A percentile compares a stretch with the other conserved stretches of the same genome.
Conservation (phyloP, 768 basidiomycete species). For the Mycena filopes region DNA sequence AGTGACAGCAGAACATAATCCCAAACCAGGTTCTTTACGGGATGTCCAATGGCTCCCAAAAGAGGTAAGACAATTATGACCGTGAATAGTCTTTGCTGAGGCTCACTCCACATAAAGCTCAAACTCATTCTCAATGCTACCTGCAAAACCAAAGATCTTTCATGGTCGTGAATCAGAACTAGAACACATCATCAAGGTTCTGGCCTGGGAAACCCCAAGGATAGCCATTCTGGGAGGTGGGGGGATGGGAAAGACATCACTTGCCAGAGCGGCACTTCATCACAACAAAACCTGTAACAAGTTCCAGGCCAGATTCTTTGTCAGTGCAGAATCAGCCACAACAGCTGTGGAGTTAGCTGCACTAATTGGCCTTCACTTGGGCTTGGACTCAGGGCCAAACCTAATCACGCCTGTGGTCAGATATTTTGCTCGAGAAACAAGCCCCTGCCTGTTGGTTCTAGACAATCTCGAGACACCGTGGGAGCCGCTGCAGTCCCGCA, state of each 20-base stretch:
- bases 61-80: neutral
- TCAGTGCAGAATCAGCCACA: no score
- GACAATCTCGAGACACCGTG: no score
- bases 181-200: no score
- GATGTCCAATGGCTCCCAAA: neutral
- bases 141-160: no score
- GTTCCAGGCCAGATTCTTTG: neutral
- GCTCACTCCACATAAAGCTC: neutral
- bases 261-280: neutral
- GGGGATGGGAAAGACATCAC: no score
- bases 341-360: no score
- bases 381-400: neutral
- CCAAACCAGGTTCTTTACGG: neutral
- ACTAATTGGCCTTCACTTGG: neutral
- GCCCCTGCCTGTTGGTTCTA: neutral
- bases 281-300: neutral
- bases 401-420: neutral
- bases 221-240: no score
- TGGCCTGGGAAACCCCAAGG: no score
- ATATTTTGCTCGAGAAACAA: neutral
- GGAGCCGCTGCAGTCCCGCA: no score
- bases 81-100: neutral
- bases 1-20: neutral
- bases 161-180: no score
- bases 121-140: neutral